phyloP scores from a whole-genome alignment of 2,329 filamentous ascomycete genomes.

The Xylaria sp. region DNA sequence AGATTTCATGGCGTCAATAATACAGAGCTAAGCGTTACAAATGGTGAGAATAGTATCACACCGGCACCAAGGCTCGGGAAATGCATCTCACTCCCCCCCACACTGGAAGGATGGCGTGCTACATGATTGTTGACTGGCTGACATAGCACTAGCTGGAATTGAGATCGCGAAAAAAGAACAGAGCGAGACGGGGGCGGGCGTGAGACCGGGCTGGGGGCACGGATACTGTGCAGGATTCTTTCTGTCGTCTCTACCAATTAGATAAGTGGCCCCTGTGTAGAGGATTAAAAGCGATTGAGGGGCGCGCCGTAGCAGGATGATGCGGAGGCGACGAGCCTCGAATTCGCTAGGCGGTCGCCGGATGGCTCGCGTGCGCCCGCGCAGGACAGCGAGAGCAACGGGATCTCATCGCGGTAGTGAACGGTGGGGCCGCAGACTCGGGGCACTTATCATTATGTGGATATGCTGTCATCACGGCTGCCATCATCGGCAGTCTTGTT shows the following conservation, averaged over 20 bases:
- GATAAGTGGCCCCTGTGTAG: neutral
- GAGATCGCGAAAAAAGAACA: neutral
- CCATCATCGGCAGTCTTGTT: conserved; percentile 38
- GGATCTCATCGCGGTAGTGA: conserved; percentile 40
- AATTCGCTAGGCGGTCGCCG: neutral
- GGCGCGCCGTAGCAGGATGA: no score
- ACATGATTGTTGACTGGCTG: neutral
- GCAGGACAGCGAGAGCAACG: conserved; percentile 19
- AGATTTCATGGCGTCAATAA: conserved; percentile 5
- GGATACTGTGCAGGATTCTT: no score
- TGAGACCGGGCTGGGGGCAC: neutral
- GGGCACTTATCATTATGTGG: conserved; percentile 21
- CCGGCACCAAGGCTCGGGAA: conserved; percentile 39
- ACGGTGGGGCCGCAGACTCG: conserved; percentile 35
- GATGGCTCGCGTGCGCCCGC: no score
- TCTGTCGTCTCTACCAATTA: neutral
- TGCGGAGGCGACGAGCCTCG: neutral
- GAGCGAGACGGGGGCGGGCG: neutral
- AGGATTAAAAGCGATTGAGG: no score
- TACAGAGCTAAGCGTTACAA: neutral
- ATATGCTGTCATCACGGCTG: conserved; percentile 35
- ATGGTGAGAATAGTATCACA: conserved; percentile 8
- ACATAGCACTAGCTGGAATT: neutral
- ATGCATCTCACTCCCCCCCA: conserved; percentile 21
- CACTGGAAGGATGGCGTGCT: conserved; percentile 11